Evolutionary conservation across 2,329 filamentous ascomycete species (phyloP), one percentile per base, ranked within the genome.

Genomic region (Arthroderma uncinatum): DNA sequence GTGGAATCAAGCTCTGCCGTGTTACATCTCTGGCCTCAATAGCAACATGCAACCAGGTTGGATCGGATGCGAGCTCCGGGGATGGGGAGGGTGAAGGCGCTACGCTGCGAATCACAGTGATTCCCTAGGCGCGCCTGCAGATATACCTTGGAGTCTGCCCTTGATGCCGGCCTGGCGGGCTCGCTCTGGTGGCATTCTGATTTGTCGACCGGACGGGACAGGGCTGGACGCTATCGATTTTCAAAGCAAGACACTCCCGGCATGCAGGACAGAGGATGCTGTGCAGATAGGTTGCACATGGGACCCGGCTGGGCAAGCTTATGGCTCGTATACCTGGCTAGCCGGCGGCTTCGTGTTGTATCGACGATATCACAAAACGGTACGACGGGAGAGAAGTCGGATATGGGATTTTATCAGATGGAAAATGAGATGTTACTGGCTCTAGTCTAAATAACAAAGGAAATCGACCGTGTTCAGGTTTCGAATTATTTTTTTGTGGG

Each of bases 381-480:
- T n/a, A n/a, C n/a, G n/a, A 14, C 8, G 14, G 9, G 23, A n/a
- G 21, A 30, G 7, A 16, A 30, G 6, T 9, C 7, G 19, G 23
- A 50, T 10, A 47, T 50, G 19, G 19, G 25, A 19, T 16, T n/a
- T n/a, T n/a, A n/a, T n/a, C n/a, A n/a, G n/a, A n/a, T n/a, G n/a
- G n/a, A 19, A 30, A 30, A 14, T 7, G n/a, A 6, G 12, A 21
- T 12, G 23, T 33, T 50, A 50, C 47, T 33, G 47, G 25, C 34
- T 50, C 25, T 50, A 33, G 47, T 50, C 47, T 50, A 50, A 47
- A 23, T 30, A 50, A 50, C 47, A 50, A 50, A 50, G 47, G 47
- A 50, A 50, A 16, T 28, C 14, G 44, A 19, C 25, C 23, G 28
- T n/a, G 47, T 50, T 30, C 47, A 50, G 47, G 47, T 33, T 50